Base-by-base conservation (phyloP, 306 rosid species). In the Sphenostylis stenocarpa region DNA sequence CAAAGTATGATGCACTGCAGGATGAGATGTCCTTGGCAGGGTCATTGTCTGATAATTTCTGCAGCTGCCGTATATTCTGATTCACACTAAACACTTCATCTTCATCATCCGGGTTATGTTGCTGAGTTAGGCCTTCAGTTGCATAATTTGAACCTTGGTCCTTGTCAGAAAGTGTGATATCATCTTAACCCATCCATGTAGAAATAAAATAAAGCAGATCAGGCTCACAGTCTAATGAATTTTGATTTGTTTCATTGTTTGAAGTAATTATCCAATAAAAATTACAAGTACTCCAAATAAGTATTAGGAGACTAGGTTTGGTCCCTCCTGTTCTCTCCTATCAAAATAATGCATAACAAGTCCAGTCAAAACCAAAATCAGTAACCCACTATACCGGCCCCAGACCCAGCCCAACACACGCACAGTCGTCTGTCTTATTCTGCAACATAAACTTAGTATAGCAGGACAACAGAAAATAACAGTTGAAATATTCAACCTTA, bases 151-250 rank as follows among this genome's bases (percentile, higher is more conserved):
- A 72, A 43, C 69, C 91, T 63, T 77, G 89, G 43, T 83, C 90
- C 75, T 83, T 86, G 70, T 82, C 88, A 67, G 87, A 75, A 63
- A 77, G 84, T 15, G 91, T 86, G 47, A 91, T 90, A 85, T 94
- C 98, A 85, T 94, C 98, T 90, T 83, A 31, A 74, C 70, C 71
- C 87, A 81, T 70, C 86, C 77, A 79, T 48, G 36, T 24, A 77
- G 67, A 64, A 57, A 72, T 17, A 60, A 77, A 70, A 70, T 34
- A 66, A 67, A 56, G 38, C 52, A 64, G 73, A 81, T 83, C 75
- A 80, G 87, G 29, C 76, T 78, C 74, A 70, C 36, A 26, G 45
- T 60, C 34, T 26, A 62, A 73, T 28, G 52, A 26, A 28, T 0
- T 69, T 62, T 38, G 43, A 45, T 21, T 53, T n/a, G 45, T 5